Conservation (phyloP, 2,329 filamentous ascomycete species). For the Fulvia fulva region DNA sequence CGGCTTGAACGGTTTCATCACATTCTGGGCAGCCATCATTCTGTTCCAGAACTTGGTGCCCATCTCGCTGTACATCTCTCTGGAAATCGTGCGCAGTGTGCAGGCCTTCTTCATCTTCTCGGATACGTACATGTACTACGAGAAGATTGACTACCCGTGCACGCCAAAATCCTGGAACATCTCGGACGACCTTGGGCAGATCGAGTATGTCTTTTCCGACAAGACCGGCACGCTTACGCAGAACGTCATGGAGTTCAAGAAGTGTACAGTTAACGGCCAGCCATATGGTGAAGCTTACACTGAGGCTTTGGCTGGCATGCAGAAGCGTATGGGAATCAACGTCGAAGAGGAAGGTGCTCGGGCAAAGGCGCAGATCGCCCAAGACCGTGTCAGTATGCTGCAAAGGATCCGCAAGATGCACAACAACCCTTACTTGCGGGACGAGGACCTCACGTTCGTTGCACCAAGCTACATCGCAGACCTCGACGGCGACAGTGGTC, state of each 20-base stretch:
- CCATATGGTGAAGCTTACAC: conserved; percentile 97
- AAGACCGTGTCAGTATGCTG: conserved; percentile 70
- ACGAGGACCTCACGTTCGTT: conserved; percentile 87
- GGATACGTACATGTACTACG: conserved; percentile 96
- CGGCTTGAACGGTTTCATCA: conserved; percentile 83
- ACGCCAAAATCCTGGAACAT: conserved; percentile 99
- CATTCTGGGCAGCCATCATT: conserved; percentile 92
- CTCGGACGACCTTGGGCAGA: conserved; percentile 94
- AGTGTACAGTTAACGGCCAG: conserved; percentile 92
- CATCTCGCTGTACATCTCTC: conserved; percentile 93
- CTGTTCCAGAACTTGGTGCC: conserved; percentile 98
- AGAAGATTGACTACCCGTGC: conserved; percentile 86
- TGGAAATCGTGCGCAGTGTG: conserved; percentile 89
- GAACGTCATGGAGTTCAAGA: conserved; percentile 99
- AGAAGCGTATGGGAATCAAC: conserved; percentile 82
- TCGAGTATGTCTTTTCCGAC: conserved; percentile 98
- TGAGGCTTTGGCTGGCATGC: conserved; percentile 93
- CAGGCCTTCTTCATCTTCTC: conserved; percentile 98
- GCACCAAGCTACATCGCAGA: conserved; percentile 86
- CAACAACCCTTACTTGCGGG: conserved; percentile 85
- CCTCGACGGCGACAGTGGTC: conserved; percentile 70
- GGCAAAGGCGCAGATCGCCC: conserved; percentile 72
- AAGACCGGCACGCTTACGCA: conserved; percentile 88
- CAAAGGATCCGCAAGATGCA: conserved; percentile 69
- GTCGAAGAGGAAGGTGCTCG: conserved; percentile 73